Base-by-base conservation (phyloP, 2,329 filamentous ascomycete genomes). In the Cercospora brassicicola region DNA sequence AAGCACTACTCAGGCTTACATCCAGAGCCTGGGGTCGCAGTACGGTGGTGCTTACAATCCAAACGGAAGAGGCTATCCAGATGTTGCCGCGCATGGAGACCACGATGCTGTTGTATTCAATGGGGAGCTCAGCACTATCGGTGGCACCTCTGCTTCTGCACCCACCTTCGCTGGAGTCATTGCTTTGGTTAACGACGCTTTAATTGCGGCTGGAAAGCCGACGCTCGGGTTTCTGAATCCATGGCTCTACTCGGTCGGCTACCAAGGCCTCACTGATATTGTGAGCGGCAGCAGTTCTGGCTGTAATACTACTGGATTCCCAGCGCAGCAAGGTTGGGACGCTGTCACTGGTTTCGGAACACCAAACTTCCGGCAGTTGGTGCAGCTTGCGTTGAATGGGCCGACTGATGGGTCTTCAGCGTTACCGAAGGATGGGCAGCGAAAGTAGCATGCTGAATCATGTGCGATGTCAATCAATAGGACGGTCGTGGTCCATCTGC, bases 141-240 rank as follows among this genome's bases (percentile, higher is more conserved):
- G 82, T n/a, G 86, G 86, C 13, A 76, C 75, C 1, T 85, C 82
- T n/a, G 85, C 86, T 28, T 84, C 87, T 0, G 79, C 85, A 0
- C 90, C 90, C 0, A 80, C 86, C 0, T 86, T 88, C 36, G 84
- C 86, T 0, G 85, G 82, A 9, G 81, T 91, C 59, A 80, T 91
- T 55, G 81, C 85, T 1, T 81, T 91, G 6, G 79, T 91, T 67
- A 91, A 91, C 72, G 88, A 90, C 73, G 87, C 85, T 1, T 80
- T 87, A 31, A 75, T 89, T 31, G 79, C 82, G 0, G 78, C 77
- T 2, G 84, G 84, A 4, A 83, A 85, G 75, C 76, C 83, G 0
- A 75, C 81, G 0, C 77, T 89, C 56, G 87, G 87, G 0, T 89
- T 87, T 79, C 67, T 89, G 56, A 89, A 89, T 72, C 87, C 86